Base-by-base conservation (phyloP, 2,329 filamentous ascomycete genomes). In the Microsporum canis region DNA sequence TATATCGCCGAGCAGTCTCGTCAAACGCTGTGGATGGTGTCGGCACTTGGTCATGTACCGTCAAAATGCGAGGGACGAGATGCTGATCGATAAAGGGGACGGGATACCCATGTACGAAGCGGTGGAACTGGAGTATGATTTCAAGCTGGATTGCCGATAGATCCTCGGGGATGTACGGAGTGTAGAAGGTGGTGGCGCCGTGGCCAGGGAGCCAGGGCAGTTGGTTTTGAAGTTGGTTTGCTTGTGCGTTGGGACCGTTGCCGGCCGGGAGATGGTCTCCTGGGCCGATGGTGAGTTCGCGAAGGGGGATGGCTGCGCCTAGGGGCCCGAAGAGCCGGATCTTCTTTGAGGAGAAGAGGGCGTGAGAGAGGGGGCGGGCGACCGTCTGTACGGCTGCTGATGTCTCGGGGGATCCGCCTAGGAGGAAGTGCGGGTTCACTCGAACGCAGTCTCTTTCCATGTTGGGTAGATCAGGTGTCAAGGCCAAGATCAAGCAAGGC, bases 311-410 rank as follows among this genome's bases (percentile, higher is more conserved):
- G 6, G 43, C 43, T 6, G 47, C 36, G 2, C 36, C 38, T 12
- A 63, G 38, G 31, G 60, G 62, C 6, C 57, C 57, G 31, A 62
- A 56, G 14, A 62, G 6, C n/a, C 34, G 49, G 33, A 62, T 61
- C n/a, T 57, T 38, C n/a, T 57, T 60, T 14, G 60, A 60, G 3
- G 60, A 38, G 27, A 63, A 63, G 12, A 63, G 17, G 5, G 34
- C 45, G 17, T 63, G 60, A n/a, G 60, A 57, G 31, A 27, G 33
- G 7, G 57, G 60, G 10, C 60, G 57, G 17, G 17, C n/a, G 1
- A 60, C 39, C 4, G 60, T 59, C 8, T 41, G 39, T 2, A 63
- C 59, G 23, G 59, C 41, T 10, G 45, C 39, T 7, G 47, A 43
- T 43, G 61, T 57, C 57, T 62, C 62, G 3, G 23, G 23, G 23